These are phyloP conservation scores for Coniochaeta ligniaria DNA, from an alignment of 2,329 filamentous ascomycete species.

Conservation along the genomic window DNA sequence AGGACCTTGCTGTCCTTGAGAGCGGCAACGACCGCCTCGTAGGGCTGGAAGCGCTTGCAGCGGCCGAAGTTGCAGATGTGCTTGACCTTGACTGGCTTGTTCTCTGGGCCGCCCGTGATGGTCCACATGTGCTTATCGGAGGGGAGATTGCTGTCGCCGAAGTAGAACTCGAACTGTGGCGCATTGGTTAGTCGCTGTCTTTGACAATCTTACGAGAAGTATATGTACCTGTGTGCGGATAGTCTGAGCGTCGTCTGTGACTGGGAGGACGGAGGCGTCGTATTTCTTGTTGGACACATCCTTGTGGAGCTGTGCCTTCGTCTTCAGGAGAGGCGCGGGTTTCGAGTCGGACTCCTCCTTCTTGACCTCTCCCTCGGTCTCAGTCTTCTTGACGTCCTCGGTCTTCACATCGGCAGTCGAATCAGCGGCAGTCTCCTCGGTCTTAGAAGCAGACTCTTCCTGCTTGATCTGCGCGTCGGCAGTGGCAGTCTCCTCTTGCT, in stretches of 20 bases:
- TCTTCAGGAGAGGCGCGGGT: conserved; percentile 30
- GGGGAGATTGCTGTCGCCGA: conserved; percentile 83
- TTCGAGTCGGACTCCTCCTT: conserved; percentile 8
- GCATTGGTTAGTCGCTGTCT: conserved; percentile 7
- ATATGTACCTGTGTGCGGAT: conserved; percentile 71
- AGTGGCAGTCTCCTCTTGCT: conserved; percentile 17
- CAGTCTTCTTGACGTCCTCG: background rate
- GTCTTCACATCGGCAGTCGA: conserved; percentile 5
- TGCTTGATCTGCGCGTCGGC: background rate
- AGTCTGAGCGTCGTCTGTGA: conserved; percentile 68
- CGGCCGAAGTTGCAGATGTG: conserved; percentile 84
- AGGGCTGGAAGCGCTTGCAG: conserved; percentile 91
- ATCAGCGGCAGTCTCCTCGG: conserved; percentile 8
- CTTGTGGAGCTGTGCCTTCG: conserved; percentile 28
- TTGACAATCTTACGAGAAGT: background rate
- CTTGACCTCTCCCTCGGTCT: conserved; percentile 11
- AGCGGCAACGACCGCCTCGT: conserved; percentile 74
- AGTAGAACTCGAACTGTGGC: conserved; percentile 85
- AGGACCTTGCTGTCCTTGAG: conserved; percentile 71
- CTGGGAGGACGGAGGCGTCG: conserved; percentile 58
- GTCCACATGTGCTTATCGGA: conserved; percentile 83
- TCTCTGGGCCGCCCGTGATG: conserved; percentile 68
- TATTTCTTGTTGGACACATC: conserved; percentile 56
- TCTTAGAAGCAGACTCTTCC: background rate
- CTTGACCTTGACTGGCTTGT: conserved; percentile 73